phyloP scores from a whole-genome alignment of 768 basidiomycete species.

The Boletus reticuloceps region DNA sequence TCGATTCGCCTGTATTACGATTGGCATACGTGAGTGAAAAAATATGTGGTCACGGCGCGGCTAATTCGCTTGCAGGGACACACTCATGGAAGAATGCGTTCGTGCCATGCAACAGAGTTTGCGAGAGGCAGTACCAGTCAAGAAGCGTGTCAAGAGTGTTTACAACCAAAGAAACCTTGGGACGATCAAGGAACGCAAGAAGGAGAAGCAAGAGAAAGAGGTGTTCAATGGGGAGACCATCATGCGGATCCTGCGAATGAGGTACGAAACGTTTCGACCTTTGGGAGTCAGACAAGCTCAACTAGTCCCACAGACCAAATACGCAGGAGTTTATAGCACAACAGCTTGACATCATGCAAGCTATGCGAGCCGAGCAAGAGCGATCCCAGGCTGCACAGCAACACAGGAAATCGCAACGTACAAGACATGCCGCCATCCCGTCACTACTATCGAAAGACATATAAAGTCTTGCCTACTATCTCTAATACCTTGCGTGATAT shows the following conservation, averaged over 20 bases:
- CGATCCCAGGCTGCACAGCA: slow-evolving; percentile 61
- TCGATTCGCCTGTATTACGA: slow-evolving; percentile 95
- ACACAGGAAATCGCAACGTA: slow-evolving; percentile 57
- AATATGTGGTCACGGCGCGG: not conserved
- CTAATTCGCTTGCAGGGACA: slow-evolving; percentile 49
- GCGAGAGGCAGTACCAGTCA: slow-evolving; percentile 67
- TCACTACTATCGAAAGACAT: slow-evolving; percentile 23
- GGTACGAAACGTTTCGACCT: slow-evolving; percentile 47
- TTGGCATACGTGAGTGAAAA: slow-evolving; percentile 74
- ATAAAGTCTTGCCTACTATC: slow-evolving; percentile 2
- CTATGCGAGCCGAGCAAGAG: slow-evolving; percentile 83
- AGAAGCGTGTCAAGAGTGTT: slow-evolving; percentile 91
- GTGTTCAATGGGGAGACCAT: slow-evolving; percentile 84
- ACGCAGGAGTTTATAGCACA: slow-evolving; percentile 87
- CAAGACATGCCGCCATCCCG: slow-evolving; percentile 29
- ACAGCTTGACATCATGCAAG: slow-evolving; percentile 77
- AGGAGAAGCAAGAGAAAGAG: slow-evolving; percentile 79
- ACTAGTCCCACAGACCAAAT: slow-evolving; percentile 48
- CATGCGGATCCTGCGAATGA: slow-evolving; percentile 92
- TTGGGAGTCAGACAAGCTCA: slow-evolving; percentile 1
- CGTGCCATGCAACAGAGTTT: slow-evolving; percentile 91
- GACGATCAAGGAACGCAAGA: slow-evolving; percentile 92
- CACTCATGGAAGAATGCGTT: slow-evolving; percentile 92
- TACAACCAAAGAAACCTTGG: slow-evolving; percentile 92
- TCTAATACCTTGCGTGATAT: slow-evolving; percentile 27